Conservation (phyloP, 1,284 basidiomycete species). For the Inonotus obliquus region DNA sequence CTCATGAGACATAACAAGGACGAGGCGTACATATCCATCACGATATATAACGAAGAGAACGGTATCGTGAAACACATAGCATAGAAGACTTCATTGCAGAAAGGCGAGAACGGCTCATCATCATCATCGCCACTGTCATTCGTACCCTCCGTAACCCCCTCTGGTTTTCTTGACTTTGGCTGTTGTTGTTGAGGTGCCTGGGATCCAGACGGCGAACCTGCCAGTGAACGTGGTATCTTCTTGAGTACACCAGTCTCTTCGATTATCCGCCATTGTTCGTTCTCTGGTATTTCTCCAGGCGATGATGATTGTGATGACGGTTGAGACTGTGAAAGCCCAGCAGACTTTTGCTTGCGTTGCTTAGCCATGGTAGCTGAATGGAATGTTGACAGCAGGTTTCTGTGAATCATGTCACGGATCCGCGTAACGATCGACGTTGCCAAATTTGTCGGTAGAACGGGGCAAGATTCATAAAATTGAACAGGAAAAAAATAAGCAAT, state of each 20-base stretch:
- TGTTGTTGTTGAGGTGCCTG: not conserved
- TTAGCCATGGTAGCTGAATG: slow-evolving; percentile 7
- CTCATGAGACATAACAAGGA: slow-evolving; percentile 2
- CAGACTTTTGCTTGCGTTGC: slow-evolving; percentile 13
- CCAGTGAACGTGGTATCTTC: slow-evolving; percentile 28
- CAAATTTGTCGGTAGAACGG: not conserved
- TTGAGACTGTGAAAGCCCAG: slow-evolving; percentile 6
- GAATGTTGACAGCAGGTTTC: not conserved
- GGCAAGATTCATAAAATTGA: too few relatives aligned
- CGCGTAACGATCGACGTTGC: not conserved
- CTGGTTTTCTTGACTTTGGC: not conserved
- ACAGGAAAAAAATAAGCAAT: too few relatives aligned
- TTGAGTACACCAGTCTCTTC: slow-evolving; percentile 61
- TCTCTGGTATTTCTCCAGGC: slow-evolving; percentile 52
- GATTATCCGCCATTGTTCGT: slow-evolving; percentile 74
- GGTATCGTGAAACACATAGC: slow-evolving; percentile 60
- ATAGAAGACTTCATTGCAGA: slow-evolving; percentile 67
- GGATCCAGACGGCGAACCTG: too few relatives aligned
- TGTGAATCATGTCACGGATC: not conserved
- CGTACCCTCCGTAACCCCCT: slow-evolving; percentile 13
- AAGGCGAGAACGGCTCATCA: slow-evolving; percentile 37
- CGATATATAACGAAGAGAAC: slow-evolving; percentile 60
- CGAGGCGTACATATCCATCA: slow-evolving; percentile 73
- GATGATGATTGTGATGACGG: not conserved
- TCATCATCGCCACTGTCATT: slow-evolving; percentile 21